Base-by-base conservation (phyloP, 1,139 yeast species). In the Pneumocystis canis region DNA sequence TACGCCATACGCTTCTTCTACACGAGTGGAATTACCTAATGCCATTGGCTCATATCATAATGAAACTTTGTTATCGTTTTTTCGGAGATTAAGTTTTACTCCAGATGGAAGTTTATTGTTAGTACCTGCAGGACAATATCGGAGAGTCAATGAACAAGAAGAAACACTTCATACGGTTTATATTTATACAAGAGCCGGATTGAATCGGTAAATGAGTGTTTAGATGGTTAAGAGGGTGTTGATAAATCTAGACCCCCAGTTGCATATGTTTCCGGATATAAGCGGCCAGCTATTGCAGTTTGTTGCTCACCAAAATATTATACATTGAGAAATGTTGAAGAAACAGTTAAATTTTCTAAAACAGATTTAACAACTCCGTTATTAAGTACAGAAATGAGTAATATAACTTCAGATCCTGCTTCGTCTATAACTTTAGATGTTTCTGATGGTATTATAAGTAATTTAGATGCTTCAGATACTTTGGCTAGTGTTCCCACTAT, bases 1-100 rank as follows among this genome's bases (percentile, higher is more conserved):
- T 3, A 32, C 78, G 33, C 70, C 73, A 31, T 79, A 80, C 1
- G 79, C 80, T 0, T 77, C 77, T 3, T 47, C 32, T 18, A 20
- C 59, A 11, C 40, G 59, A 11, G 14, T 30, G 4, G 41, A 35
- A 20, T 63, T 65, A 62, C 61, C 59, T 56, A 61, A 67, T 30
- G 65, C 66, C 35, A 39, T 71, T 37, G 65, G 75, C 68, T 71
- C 87, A 31, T 89, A 86, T 71, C 94, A 89, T 70, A 84, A 90
- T 65, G 98, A 92, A 70, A 84, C 95, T 0, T 78, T 90, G 41
- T 89, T 89, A 64, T 86, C 96, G 1, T 92, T 94, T 71, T 92
- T 92, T 76, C 78, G 99, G 66, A 76, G 98, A 65, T 77, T 90
- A 64, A 74, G 84, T 0, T 89, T 89, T 70, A 85, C 97, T 0